Evolutionary conservation across 1,284 basidiomycete genomes (phyloP).

Genomic region (Ustilago tritici): DNA sequence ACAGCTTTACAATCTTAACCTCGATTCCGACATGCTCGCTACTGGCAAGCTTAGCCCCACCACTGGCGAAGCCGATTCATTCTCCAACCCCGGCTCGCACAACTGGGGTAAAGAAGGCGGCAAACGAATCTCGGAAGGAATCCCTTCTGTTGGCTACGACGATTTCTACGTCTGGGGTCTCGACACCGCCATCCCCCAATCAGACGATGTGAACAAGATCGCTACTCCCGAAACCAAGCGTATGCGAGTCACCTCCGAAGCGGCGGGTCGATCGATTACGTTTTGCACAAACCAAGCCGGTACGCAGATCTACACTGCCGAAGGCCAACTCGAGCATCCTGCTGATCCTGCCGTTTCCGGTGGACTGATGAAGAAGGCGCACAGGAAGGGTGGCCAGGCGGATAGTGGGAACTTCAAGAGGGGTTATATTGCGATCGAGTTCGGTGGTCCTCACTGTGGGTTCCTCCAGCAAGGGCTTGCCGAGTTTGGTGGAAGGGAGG

Average conservation of each 20-base stretch:
- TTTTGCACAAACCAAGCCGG: conserved; percentile 63
- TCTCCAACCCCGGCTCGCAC: conserved; percentile 44
- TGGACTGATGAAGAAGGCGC: conserved; percentile 45
- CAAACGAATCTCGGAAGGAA: conserved; percentile 36
- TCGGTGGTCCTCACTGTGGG: conserved; percentile 62
- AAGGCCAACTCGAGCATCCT: conserved; percentile 43
- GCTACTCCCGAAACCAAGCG: conserved; percentile 38
- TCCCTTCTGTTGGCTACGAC: conserved; percentile 57
- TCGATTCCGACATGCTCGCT: conserved; percentile 49
- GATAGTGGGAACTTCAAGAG: conserved; percentile 49
- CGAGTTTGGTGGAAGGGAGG: conserved; percentile 49
- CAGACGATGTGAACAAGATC: conserved; percentile 35
- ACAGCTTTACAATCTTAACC: conserved; percentile 48
- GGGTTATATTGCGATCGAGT: conserved; percentile 59
- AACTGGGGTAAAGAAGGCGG: conserved; percentile 45
- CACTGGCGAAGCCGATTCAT: conserved; percentile 19
- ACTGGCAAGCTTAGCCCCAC: conserved; percentile 46
- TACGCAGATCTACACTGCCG: conserved; percentile 60
- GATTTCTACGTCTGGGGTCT: conserved; percentile 64
- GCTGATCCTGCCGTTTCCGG: conserved; percentile 36
- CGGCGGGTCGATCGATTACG: conserved; percentile 46
- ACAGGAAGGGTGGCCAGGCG: conserved; percentile 37
- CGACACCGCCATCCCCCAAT: conserved; percentile 20
- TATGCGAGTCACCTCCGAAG: conserved; percentile 34
- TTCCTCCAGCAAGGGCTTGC: conserved; percentile 49